These are phyloP conservation scores for Fimicolochytrium jonesii DNA, from an alignment of 192 early-diverging fungal species.

Conservation along the genomic window DNA sequence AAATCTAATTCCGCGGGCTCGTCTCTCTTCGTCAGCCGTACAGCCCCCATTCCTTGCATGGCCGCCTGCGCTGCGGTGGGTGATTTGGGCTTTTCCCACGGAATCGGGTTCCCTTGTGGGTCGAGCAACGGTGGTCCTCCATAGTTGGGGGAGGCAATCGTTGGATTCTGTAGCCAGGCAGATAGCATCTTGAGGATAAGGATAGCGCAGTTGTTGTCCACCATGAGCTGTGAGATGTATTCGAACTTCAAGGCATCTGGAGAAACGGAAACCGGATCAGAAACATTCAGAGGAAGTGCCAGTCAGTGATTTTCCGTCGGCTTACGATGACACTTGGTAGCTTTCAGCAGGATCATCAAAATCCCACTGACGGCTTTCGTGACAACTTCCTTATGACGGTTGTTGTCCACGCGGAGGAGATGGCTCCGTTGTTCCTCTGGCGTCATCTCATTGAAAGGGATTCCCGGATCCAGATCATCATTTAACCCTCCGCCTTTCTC, in stretches of 20 bases:
- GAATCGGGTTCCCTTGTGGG: too few relatives aligned
- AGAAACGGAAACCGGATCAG: constrained; percentile 5
- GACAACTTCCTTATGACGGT: constrained; percentile 66
- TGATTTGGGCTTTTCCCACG: background rate
- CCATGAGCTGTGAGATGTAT: constrained; percentile 69
- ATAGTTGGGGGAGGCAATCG: constrained; percentile 18
- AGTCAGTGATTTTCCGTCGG: too few relatives aligned
- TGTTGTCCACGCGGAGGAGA: constrained; percentile 50
- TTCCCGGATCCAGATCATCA: background rate
- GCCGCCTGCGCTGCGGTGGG: background rate
- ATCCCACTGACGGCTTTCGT: constrained; percentile 68
- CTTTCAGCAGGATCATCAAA: constrained; percentile 60
- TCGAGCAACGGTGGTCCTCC: background rate
- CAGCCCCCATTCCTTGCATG: constrained; percentile 24
- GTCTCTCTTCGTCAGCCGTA: constrained; percentile 33
- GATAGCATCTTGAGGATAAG: constrained; percentile 77
- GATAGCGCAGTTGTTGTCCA: constrained; percentile 80
- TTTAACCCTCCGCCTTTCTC: background rate
- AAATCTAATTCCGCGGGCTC: constrained; percentile 35
- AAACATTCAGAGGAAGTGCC: background rate
- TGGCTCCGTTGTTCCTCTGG: constrained; percentile 8
- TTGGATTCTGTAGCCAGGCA: constrained; percentile 59
- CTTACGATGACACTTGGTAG: constrained; percentile 63
- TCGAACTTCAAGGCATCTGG: constrained; percentile 71
- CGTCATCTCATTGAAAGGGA: background rate